phyloP scores from a whole-genome alignment of 306 rosid genomes.

The Hippophae tibetana region DNA sequence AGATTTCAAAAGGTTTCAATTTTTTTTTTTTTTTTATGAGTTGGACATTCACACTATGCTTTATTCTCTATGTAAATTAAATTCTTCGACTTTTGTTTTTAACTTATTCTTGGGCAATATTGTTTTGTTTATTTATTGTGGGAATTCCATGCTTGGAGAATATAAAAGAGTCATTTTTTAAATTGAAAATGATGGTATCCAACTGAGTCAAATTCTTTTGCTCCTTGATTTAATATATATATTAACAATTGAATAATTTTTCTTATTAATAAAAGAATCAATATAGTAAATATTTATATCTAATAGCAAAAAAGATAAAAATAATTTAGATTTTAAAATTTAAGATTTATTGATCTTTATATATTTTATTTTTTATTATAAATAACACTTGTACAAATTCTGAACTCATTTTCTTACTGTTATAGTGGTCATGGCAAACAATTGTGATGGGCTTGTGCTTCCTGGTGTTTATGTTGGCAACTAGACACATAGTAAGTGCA shows the following conservation, averaged over 20 bases:
- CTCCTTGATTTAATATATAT: too few relatives aligned
- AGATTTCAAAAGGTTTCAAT: conserved; percentile 18
- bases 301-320: too few relatives aligned
- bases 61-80: conserved; percentile 18
- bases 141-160: conserved; percentile 1
- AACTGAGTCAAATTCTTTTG: neutral
- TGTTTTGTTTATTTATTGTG: neutral
- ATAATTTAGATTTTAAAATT: too few relatives aligned
- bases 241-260: too few relatives aligned
- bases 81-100: conserved; percentile 13
- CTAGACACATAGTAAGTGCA: conserved; percentile 76
- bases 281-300: too few relatives aligned
- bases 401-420: neutral
- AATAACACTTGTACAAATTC: neutral
- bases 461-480: conserved; percentile 46
- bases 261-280: too few relatives aligned
- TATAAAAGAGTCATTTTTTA: conserved; percentile 11
- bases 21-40: neutral
- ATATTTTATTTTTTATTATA: neutral
- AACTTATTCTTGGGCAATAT: conserved; percentile 10
- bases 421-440: conserved; percentile 96
- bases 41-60: conserved; percentile 11
- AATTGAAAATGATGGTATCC: neutral
- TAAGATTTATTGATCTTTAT: too few relatives aligned
- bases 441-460: conserved; percentile 59